Evolutionary conservation across 2,329 filamentous ascomycete species (phyloP).

Genomic region (Fusarium hainanense): DNA sequence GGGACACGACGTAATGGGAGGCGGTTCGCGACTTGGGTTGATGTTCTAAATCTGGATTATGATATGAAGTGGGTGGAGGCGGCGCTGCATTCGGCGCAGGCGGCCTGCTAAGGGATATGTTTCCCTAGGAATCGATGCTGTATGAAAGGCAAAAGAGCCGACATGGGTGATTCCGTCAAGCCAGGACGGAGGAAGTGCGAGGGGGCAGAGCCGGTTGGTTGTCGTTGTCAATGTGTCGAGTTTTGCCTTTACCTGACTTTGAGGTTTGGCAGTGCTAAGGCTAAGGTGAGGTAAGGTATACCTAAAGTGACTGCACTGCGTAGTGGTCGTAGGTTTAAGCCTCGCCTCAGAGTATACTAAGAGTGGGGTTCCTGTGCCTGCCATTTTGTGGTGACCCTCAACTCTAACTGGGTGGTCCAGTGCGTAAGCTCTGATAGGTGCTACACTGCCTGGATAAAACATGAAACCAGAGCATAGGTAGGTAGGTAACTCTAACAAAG

Average conservation of each 20-base stretch:
- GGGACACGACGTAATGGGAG: slow-evolving; percentile 49
- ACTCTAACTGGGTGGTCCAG: neutral
- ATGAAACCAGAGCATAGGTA: neutral
- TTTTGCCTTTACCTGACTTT: slow-evolving; percentile 40
- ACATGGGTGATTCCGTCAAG: slow-evolving; percentile 54
- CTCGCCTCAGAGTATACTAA: neutral
- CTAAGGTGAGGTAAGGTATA: slow-evolving; percentile 9
- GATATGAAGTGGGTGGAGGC: slow-evolving; percentile 38
- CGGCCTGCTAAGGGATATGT: slow-evolving; percentile 57
- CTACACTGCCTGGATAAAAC: neutral
- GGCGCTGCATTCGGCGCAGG: slow-evolving; percentile 61
- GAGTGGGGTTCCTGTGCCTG: slow-evolving; percentile 4
- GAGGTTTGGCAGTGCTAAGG: slow-evolving; percentile 32
- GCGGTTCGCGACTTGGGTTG: slow-evolving; percentile 43
- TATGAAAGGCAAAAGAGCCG: slow-evolving; percentile 51
- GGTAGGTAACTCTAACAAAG: neutral
- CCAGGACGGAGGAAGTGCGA: slow-evolving; percentile 42
- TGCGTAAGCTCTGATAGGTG: neutral
- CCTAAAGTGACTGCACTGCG: neutral
- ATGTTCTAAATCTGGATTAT: slow-evolving; percentile 30
- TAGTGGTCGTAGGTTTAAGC: neutral
- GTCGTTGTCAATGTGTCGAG: slow-evolving; percentile 22
- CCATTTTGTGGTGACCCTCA: neutral
- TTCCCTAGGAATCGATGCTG: slow-evolving; percentile 51
- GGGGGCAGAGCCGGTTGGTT: slow-evolving; percentile 25